These are phyloP conservation scores for Cryptococcus sp. DNA, from an alignment of 1,284 basidiomycete species.

Conservation along the genomic window DNA sequence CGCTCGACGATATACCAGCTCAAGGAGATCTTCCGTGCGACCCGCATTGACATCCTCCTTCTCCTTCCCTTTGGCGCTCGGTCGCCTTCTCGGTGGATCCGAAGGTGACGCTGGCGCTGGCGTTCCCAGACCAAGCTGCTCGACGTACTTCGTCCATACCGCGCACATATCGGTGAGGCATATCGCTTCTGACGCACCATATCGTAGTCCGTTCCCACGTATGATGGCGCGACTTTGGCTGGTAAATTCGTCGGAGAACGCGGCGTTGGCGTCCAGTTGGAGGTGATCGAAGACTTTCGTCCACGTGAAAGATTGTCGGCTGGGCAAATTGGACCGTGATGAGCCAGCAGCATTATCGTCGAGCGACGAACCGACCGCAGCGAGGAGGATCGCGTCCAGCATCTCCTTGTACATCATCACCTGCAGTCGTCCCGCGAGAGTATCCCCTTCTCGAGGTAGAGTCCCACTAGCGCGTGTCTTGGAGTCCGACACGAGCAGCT, in stretches of 20 bases:
- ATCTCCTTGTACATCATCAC: constrained; percentile 82
- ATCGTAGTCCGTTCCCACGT: constrained; percentile 43
- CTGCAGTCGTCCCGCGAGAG: constrained; percentile 68
- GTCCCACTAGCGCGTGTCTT: constrained; percentile 66
- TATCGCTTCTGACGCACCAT: constrained; percentile 26
- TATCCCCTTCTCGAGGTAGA: constrained; percentile 66
- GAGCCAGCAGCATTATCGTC: not conserved
- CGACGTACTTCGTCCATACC: constrained; percentile 45
- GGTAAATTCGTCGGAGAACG: constrained; percentile 64
- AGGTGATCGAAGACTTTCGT: constrained; percentile 58
- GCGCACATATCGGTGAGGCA: constrained; percentile 41
- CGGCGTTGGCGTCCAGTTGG: constrained; percentile 55
- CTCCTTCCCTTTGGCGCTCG: constrained; percentile 13
- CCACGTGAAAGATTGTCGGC: constrained; percentile 31
- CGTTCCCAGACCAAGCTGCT: constrained; percentile 42
- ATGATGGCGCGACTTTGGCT: constrained; percentile 58
- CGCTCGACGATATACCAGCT: constrained; percentile 53
- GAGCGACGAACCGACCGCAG: not conserved
- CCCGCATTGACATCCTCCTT: constrained; percentile 19
- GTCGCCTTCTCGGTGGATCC: not conserved
- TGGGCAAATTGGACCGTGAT: constrained; percentile 9
- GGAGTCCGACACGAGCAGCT: constrained; percentile 67
- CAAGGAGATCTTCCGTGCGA: constrained; percentile 41
- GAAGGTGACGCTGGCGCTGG: not conserved
- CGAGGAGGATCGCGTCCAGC: constrained; percentile 56